Conservation (phyloP, 2,329 filamentous ascomycete genomes). For the Mycocentrospora acerina region DNA sequence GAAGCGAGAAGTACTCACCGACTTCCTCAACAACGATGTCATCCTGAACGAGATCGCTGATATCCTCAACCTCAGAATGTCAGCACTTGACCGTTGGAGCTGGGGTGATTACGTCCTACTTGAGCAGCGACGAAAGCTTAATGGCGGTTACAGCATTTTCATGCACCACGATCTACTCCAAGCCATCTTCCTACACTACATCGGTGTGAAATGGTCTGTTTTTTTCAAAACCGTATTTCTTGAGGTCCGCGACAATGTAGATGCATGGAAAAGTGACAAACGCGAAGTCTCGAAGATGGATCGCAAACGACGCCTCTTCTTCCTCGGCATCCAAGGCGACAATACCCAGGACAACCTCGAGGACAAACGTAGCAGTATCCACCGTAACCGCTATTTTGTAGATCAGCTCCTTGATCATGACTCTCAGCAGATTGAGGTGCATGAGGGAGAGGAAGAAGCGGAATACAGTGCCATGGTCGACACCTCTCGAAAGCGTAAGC, state of each 20-base stretch:
- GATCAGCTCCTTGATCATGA: conserved; percentile 28
- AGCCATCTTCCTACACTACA: conserved; percentile 37
- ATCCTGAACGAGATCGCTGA: conserved; percentile 35
- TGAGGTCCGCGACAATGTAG: conserved; percentile 13
- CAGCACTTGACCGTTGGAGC: conserved; percentile 27
- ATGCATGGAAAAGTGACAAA: conserved; percentile 22
- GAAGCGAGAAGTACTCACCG: conserved; percentile 37
- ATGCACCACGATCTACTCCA: conserved; percentile 36
- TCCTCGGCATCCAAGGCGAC: conserved; percentile 16
- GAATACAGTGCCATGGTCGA: conserved; percentile 15
- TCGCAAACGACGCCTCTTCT: conserved; percentile 26
- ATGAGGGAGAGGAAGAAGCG: conserved; percentile 37
- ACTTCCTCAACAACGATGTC: conserved; percentile 34
- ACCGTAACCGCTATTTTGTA: conserved; percentile 26
- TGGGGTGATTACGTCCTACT: conserved; percentile 33
- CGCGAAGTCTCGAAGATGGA: conserved; percentile 19
- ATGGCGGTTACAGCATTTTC: conserved; percentile 29
- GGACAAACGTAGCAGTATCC: conserved; percentile 17
- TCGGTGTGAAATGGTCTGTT: conserved; percentile 36
- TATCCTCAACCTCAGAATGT: conserved; percentile 35
- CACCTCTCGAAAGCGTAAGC: background rate
- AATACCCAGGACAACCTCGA: conserved; percentile 13
- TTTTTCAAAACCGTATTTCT: conserved; percentile 31
- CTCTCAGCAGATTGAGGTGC: conserved; percentile 20
- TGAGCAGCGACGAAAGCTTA: conserved; percentile 33